A percentile compares a stretch with the other conserved stretches of the same genome.
phyloP scores from a whole-genome alignment of 2,329 filamentous ascomycete genomes.

The Xylaria sp. region DNA sequence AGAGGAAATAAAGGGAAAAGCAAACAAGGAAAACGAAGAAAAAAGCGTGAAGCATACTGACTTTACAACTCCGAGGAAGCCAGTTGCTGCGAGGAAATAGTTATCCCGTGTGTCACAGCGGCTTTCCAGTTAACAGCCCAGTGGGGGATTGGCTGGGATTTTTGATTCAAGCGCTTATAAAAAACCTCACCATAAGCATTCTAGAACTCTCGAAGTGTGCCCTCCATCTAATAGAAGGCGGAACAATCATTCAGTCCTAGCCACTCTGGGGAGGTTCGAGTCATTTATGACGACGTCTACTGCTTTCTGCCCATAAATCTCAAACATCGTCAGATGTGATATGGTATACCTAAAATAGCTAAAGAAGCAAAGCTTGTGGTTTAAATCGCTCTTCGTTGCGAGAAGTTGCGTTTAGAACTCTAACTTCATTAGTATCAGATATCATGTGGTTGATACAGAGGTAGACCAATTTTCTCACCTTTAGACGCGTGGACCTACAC shows the following conservation, averaged over 20 bases:
- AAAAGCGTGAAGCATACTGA: neutral
- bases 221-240: neutral
- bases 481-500: neutral
- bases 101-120: neutral
- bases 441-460: too few species aligned
- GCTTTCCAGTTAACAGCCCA: neutral
- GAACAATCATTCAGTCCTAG: neutral
- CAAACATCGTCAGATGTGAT: too few species aligned
- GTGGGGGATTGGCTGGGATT: neutral
- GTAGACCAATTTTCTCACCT: too few species aligned
- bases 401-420: neutral
- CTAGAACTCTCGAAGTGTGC: neutral
- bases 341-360: neutral
- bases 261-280: neutral
- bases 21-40: neutral
- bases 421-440: neutral
- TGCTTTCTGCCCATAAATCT: neutral
- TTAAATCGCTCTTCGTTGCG: neutral
- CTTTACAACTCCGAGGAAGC: slow-evolving; percentile 11
- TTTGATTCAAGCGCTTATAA: neutral
- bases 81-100: neutral
- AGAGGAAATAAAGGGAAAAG: too few species aligned
- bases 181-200: neutral
- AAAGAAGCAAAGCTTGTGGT: too few species aligned
- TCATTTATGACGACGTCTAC: neutral